Percentiles rank a stretch among this genome's conserved stretches.
Conservation (phyloP, 306 rosid genomes). For the Quillaja saponaria region DNA sequence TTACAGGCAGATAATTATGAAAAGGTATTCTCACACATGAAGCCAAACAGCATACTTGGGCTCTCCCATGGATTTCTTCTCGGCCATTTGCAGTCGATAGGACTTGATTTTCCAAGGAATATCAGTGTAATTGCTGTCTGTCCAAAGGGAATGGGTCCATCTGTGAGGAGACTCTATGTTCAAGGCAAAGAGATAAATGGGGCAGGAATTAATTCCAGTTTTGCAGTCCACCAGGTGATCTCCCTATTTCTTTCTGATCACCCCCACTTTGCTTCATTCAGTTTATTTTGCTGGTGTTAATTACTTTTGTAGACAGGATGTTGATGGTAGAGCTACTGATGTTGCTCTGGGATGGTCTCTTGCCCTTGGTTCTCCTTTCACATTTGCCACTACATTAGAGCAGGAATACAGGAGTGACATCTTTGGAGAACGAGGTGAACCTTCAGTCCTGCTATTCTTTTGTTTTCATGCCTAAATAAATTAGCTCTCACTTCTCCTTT, state of each 20-base stretch:
- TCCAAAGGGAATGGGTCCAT: slow-evolving; percentile 99
- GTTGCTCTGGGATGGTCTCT: slow-evolving; percentile 97
- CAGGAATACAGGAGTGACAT: slow-evolving; percentile 96
- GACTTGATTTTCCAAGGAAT: slow-evolving; percentile 84
- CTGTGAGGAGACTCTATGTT: slow-evolving; percentile 93
- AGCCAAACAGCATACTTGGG: slow-evolving; percentile 94
- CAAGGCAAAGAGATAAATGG: slow-evolving; percentile 97
- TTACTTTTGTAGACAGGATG: slow-evolving; percentile 56
- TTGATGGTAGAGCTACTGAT: slow-evolving; percentile 94
- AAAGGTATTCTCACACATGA: slow-evolving; percentile 79
- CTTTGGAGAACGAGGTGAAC: slow-evolving; percentile 91
- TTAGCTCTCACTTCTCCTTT: slow-evolving; percentile 30
- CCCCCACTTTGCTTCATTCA: background rate
- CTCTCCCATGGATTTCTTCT: slow-evolving; percentile 98
- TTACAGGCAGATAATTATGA: slow-evolving; percentile 91
- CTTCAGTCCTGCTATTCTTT: background rate
- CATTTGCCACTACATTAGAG: slow-evolving; percentile 92
- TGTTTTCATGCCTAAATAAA: background rate
- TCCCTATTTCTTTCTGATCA: background rate
- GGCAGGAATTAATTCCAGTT: slow-evolving; percentile 96
- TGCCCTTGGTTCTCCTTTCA: slow-evolving; percentile 98
- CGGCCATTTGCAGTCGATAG: slow-evolving; percentile 88
- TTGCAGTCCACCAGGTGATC: slow-evolving; percentile 88
- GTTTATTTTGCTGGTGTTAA: slow-evolving; percentile 13
- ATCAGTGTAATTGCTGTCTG: slow-evolving; percentile 95